Conservation (phyloP, 2,329 filamentous ascomycete genomes). For the Amauroascus verrucosus region DNA sequence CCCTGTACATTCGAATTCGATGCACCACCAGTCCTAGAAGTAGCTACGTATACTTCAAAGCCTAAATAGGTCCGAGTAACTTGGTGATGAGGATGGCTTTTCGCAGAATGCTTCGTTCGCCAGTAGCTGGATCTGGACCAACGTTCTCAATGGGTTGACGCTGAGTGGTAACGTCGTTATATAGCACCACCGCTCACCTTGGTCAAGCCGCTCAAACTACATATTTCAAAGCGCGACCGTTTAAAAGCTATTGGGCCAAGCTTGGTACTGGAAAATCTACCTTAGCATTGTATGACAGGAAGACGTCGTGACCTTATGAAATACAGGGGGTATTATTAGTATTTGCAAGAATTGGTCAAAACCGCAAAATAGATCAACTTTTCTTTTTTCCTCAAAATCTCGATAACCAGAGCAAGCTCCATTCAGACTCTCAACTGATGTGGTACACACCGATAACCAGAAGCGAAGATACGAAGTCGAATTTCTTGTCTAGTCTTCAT, state of each 20-base stretch:
- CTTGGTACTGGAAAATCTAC: not conserved
- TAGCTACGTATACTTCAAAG: too few species aligned
- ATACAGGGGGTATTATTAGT: not conserved
- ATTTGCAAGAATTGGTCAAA: not conserved
- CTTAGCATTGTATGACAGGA: not conserved
- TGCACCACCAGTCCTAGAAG: too few species aligned
- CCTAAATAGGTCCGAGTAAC: too few species aligned
- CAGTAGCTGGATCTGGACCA: too few species aligned
- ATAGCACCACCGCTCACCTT: too few species aligned
- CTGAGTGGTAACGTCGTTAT: too few species aligned
- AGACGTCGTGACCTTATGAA: not conserved
- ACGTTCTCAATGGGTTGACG: too few species aligned
- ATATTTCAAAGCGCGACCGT: too few species aligned
- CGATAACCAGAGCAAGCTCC: not conserved
- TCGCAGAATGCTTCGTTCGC: too few species aligned
- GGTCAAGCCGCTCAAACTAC: too few species aligned
- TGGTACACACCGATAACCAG: not conserved
- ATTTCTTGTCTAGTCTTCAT: slow-evolving; percentile 36
- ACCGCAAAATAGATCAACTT: not conserved
- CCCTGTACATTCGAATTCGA: too few species aligned
- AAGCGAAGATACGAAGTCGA: not conserved
- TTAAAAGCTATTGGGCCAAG: not conserved
- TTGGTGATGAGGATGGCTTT: too few species aligned
- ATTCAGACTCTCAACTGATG: not conserved
- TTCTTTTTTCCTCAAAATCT: not conserved